Evolutionary conservation across 2,329 filamentous ascomycete species (phyloP), one percentile per base, ranked within the genome.

Genomic region (Pseudocercospora eumusae): DNA sequence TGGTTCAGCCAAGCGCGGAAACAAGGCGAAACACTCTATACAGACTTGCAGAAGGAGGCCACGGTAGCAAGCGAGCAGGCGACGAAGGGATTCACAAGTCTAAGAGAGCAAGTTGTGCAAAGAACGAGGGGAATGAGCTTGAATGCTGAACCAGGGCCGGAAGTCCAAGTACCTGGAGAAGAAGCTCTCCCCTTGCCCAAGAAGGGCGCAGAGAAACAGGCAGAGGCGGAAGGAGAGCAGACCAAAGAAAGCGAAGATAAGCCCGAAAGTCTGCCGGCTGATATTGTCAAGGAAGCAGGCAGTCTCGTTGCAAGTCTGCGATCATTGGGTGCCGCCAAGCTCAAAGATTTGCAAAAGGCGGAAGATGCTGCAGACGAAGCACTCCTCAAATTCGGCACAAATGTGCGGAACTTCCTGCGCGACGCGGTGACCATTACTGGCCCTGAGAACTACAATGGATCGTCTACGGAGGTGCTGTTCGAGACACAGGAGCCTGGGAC

Each of bases 361-460:
- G 95, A 99, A 77, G 93, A 98, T 73, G 93, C 93, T 3, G 95
- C 95, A 7, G 95, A 99, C 75, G 95, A 98, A 76, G 95, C 95
- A 0, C 85, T 99, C 9, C 80, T 98, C 68, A 91, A 91, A 68
- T 97, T 98, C 71, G 95, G 95, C 21, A 87, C 87, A 62, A 97
- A 95, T 70, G 87, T 99, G 54, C 85, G 91, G 40, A 90, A 93
- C 76, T 98, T 96, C 78, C 81, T 99, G 65, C 86, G 88, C 57
- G 93, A 99, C 68, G 95, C 95, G 56, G 90, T 99, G 60, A 92
- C 85, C 57, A 91, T 99, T 69, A 88, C 91, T 15, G 90, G 93
- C 0, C 92, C 91, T 0, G 52, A 54, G 23, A 18, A 52, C 13
- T 21, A 25, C 9, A 73, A 73, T 27, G 79, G 78, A 53, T 75